Evolutionary conservation across 495 filamentous ascomycete species (phyloP), one percentile per base, ranked within the genome.

Genomic region (Trichoderma gamsii): DNA sequence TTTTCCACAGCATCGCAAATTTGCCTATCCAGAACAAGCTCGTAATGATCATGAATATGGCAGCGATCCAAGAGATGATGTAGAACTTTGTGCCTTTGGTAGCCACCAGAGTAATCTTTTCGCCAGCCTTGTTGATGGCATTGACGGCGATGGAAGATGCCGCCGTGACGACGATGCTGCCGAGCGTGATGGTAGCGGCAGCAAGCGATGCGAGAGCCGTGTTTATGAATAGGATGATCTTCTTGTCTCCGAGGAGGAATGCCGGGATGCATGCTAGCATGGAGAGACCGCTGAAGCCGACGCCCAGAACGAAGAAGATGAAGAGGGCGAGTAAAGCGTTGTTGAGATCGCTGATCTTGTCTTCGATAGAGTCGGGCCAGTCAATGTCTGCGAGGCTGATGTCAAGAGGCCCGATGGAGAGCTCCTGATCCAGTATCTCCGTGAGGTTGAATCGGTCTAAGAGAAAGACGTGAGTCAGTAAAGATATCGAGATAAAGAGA

Each of bases 221-320:
- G 70, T 80, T 74, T 63, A 81, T 68, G 71, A 84, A 80, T 65
- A 79, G 68, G 56, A 84, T 63, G 44, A 79, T 29, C 21, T 79
- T 75, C 3, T 79, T 77, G 1, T 76, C 71, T 15, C 74, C 69
- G 21, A 86, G 69, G 61, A 79, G 68, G 51, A 85, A 52, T 61
- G 75, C 78, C 15, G 78, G 66, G 49, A 85, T 64, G 21, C 83
- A 79, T 3, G 77, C 72, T 4, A 92, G 52, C 51, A 92, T 75
- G 6, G 82, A 77, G 11, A 88, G 70, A 13, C 85, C 87, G 25
- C 85, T 79, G 18, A 88, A 78, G 5, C 77, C 86, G 44, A 86
- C 82, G 3, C 82, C 87, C 11, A 92, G 79, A 69, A 82, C 84
- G 73, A 91, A 91, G 66, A 93, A 76, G 41, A 90, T 79, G 67